A percentile compares a stretch with the other conserved stretches of the same genome.
Evolutionary conservation across 2,329 filamentous ascomycete species (phyloP).

Genomic region (Epichloe sp.): DNA sequence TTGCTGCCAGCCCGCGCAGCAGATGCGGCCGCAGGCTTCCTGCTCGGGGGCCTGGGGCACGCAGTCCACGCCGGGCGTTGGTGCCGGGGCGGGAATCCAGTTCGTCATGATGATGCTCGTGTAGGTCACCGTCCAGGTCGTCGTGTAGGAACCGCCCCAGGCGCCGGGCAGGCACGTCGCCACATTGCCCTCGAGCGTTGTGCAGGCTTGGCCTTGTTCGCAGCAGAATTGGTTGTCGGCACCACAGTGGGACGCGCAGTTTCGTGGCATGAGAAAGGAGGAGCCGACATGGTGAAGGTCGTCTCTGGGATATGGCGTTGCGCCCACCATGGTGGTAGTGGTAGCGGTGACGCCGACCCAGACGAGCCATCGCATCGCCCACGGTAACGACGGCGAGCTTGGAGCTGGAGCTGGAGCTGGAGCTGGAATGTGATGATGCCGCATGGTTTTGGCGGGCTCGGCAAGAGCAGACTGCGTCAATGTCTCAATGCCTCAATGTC

Average conservation of each 20-base stretch:
- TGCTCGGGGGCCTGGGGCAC: constrained; percentile 38
- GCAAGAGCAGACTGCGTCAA: not conserved
- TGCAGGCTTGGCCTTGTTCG: constrained; percentile 33
- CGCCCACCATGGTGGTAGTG: constrained; percentile 17
- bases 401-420: not conserved
- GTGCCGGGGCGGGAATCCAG: constrained; percentile 30
- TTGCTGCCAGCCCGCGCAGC: constrained; percentile 57
- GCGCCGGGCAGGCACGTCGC: constrained; percentile 33
- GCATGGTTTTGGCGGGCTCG: not conserved
- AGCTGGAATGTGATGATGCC: not conserved
- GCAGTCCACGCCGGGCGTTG: constrained; percentile 34
- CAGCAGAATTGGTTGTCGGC: constrained; percentile 44
- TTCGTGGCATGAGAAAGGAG: constrained; percentile 36
- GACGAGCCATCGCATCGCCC: constrained; percentile 15
- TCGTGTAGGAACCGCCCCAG: constrained; percentile 29
- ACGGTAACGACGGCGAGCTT: constrained; percentile 3
- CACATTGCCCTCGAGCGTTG: constrained; percentile 32
- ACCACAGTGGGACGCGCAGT: constrained; percentile 41
- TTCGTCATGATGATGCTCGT: constrained; percentile 45
- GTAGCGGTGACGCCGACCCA: constrained; percentile 22
- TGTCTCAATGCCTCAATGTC: not conserved
- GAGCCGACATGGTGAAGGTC: constrained; percentile 33
- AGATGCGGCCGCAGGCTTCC: constrained; percentile 52
- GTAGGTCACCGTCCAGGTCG: constrained; percentile 49
- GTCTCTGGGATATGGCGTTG: constrained; percentile 38